These are phyloP conservation scores for Boletus reticulatus DNA, from an alignment of 768 basidiomycete species.

Conservation along the genomic window DNA sequence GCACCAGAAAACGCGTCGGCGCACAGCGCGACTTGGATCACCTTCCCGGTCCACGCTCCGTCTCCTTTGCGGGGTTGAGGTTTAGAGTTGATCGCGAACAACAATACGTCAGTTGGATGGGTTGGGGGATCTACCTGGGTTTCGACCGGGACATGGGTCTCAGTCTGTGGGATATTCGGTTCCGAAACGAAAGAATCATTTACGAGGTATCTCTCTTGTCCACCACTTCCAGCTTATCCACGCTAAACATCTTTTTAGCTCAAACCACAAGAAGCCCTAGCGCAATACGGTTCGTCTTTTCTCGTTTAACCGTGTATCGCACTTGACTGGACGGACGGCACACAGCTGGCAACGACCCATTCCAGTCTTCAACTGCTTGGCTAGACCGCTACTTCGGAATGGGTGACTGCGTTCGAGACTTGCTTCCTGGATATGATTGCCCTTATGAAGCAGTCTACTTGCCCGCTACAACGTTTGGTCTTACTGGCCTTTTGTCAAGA, in stretches of 20 bases:
- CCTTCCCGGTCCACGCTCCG: slow-evolving; percentile 60
- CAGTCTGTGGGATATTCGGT: slow-evolving; percentile 57
- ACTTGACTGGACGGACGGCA: not conserved
- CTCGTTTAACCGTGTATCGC: not conserved
- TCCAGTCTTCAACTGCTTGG: slow-evolving; percentile 60
- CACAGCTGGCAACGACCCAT: slow-evolving; percentile 58
- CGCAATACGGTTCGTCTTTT: slow-evolving; percentile 47
- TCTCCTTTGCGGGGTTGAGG: slow-evolving; percentile 57
- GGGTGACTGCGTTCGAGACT: slow-evolving; percentile 53
- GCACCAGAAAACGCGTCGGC: slow-evolving; percentile 41
- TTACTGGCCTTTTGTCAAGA: slow-evolving; percentile 41
- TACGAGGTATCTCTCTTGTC: slow-evolving; percentile 44
- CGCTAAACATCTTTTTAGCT: slow-evolving; percentile 33
- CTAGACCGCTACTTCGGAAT: slow-evolving; percentile 65
- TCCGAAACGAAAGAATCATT: slow-evolving; percentile 56
- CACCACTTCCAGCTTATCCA: not conserved
- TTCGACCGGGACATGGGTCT: slow-evolving; percentile 69
- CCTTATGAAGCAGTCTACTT: slow-evolving; percentile 59
- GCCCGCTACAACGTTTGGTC: slow-evolving; percentile 54
- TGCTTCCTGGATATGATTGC: slow-evolving; percentile 69
- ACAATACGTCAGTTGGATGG: slow-evolving; percentile 67
- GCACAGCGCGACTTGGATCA: slow-evolving; percentile 55
- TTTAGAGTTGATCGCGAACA: slow-evolving; percentile 51
- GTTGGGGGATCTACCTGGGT: slow-evolving; percentile 58
- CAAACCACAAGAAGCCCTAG: slow-evolving; percentile 60